These are phyloP conservation scores for Monosporascus sp. DNA, from an alignment of 2,329 filamentous ascomycete genomes.

Conservation along the genomic window DNA sequence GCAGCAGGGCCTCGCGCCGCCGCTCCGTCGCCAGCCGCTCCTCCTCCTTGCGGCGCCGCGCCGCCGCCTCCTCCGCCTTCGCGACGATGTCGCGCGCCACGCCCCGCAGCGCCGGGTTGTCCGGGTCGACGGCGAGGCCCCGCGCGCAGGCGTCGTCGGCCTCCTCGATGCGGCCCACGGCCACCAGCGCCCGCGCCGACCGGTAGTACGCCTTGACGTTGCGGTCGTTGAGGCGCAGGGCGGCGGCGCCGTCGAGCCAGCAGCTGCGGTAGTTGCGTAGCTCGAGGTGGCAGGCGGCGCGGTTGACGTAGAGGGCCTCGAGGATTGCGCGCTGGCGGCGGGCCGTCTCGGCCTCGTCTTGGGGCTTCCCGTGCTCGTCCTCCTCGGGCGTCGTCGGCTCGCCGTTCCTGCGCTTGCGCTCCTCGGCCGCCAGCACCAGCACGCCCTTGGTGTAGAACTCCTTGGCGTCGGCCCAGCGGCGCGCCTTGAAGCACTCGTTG, in stretches of 20 bases:
- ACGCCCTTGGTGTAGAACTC: constrained; percentile 93
- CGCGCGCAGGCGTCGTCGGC: constrained; percentile 73
- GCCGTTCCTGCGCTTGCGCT: constrained; percentile 44
- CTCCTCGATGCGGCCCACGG: constrained; percentile 72
- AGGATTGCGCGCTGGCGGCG: constrained; percentile 53
- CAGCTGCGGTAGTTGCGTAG: constrained; percentile 84
- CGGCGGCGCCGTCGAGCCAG: constrained; percentile 76
- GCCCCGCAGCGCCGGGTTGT: constrained; percentile 60
- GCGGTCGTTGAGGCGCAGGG: constrained; percentile 69
- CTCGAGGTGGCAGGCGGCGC: constrained; percentile 84
- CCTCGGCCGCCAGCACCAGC: constrained; percentile 60
- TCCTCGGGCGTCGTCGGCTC: constrained; percentile 10
- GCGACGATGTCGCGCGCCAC: constrained; percentile 60
- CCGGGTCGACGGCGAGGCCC: constrained; percentile 66
- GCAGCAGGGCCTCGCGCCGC: constrained; percentile 56
- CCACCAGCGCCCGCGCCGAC: constrained; percentile 70
- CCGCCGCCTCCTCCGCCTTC: constrained; percentile 50
- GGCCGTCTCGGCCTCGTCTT: constrained; percentile 40
- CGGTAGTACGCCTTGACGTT: constrained; percentile 94
- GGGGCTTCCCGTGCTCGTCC: constrained; percentile 36
- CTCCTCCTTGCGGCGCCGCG: constrained; percentile 49
- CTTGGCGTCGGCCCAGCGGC: constrained; percentile 74
- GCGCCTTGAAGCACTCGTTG: constrained; percentile 76
- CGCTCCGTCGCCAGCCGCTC: constrained; percentile 51
- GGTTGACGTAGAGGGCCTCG: constrained; percentile 77